phyloP scores from a whole-genome alignment of 345 rosid species.

The Syzygium aqueum region DNA sequence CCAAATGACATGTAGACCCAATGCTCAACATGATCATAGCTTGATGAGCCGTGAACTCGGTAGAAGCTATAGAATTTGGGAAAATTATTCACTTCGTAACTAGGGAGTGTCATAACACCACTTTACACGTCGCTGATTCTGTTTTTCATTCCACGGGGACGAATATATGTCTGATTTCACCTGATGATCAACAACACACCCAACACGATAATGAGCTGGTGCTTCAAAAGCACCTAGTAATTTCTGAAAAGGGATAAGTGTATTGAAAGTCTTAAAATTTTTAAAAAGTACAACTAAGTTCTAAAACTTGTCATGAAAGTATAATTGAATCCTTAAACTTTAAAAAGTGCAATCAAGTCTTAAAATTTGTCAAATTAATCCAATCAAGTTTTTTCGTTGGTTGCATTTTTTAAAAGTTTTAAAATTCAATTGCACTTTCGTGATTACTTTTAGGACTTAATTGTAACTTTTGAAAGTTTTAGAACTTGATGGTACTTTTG shows the following conservation, averaged over 20 bases:
- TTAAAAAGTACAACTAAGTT: no score
- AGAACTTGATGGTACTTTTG: no score
- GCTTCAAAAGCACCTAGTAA: background rate
- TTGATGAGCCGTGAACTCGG: background rate
- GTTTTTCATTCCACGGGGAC: background rate
- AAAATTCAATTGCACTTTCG: no score
- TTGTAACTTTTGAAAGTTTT: no score
- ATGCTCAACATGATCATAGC: background rate
- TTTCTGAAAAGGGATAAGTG: background rate
- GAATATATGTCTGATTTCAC: background rate
- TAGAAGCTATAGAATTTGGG: background rate
- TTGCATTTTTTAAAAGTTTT: no score
- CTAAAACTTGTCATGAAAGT: no score
- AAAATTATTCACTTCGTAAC: background rate
- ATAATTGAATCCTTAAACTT: no score
- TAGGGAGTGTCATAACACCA: background rate
- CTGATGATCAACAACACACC: background rate
- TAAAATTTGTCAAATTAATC: no score
- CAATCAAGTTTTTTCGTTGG: no score
- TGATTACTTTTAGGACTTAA: no score
- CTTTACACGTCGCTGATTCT: background rate
- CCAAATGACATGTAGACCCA: background rate
- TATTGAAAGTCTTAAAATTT: no score
- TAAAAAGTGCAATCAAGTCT: no score
- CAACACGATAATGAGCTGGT: background rate